Base-by-base conservation (phyloP, 2,329 filamentous ascomycete genomes). In the Cercospora zeina region DNA sequence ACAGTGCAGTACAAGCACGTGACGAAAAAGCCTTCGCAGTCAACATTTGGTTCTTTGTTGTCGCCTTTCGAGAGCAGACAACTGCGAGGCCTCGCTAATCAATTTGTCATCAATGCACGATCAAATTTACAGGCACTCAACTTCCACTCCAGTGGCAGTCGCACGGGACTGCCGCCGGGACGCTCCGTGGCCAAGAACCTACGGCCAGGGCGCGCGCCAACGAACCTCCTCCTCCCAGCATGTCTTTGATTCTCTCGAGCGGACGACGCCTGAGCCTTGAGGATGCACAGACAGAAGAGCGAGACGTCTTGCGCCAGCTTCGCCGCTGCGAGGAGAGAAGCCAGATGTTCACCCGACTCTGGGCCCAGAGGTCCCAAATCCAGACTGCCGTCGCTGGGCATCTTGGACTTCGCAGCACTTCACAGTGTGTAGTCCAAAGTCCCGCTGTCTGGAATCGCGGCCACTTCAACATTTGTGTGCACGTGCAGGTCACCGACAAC, bases 391-490 rank as follows among this genome's bases (percentile, higher is more conserved):
- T 54, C 24, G 50, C 50, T n/a, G 21, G 30, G 21, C 24, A 54
- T 16, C 30, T 54, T n/a, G 50, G 50, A 34, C 50, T 54, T 24
- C 36, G 54, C 16, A 56, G 37, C 34, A 27, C 3, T 45, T 14
- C 21, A 45, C 34, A 56, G 36, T 39, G 34, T 56, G 34, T 42
- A 45, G 54, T 42, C 21, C 16, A 30, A 16, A 21, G 27, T 39
- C 54, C 34, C 16, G 16, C 37, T 14, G 47, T 42, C 54, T 54
- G 58, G 58, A 39, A 53, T 27, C 16, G 16, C 37, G 47, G 58
- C 49, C 31, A 49, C 19, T 59, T 59, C 58, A 59, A 59, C 34
- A 54, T 42, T 11, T 53, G 47, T 21, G 31, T 53, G 58, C 58
- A 49, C n/a, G 33, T 59, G 21, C 31, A 54, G 10, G 31, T 59